These are phyloP conservation scores for Yamadazyma kanchanaburiensis DNA, from an alignment of 1,139 yeast species.

Conservation along the genomic window DNA sequence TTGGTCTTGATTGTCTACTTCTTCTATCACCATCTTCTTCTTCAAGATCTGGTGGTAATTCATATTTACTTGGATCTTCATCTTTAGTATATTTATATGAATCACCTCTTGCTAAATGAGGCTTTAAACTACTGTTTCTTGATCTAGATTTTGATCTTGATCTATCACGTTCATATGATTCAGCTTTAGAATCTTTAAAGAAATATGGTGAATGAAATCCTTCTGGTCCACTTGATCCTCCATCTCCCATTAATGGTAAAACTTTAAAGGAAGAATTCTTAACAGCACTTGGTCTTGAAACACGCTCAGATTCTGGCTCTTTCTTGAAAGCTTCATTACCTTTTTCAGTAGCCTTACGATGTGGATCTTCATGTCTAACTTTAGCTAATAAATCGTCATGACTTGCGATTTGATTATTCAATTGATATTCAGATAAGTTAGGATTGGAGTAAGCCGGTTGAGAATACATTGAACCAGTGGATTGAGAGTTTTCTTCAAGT, in stretches of 20 bases:
- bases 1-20: slow-evolving; percentile 44
- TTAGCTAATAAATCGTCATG: slow-evolving; percentile 35
- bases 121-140: slow-evolving; percentile 29
- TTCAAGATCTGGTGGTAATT: slow-evolving; percentile 40
- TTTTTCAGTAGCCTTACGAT: slow-evolving; percentile 16
- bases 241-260: slow-evolving; percentile 10
- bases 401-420: slow-evolving; percentile 37
- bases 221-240: slow-evolving; percentile 11
- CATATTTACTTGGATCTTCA: slow-evolving; percentile 41
- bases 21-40: slow-evolving; percentile 31
- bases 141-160: slow-evolving; percentile 27
- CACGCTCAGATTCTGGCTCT: neutral
- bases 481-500: slow-evolving; percentile 4
- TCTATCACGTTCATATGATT: slow-evolving; percentile 21
- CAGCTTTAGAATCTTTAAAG: slow-evolving; percentile 32
- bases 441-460: slow-evolving; percentile 41
- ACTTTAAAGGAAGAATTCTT: slow-evolving; percentile 6
- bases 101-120: slow-evolving; percentile 67
- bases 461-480: slow-evolving; percentile 5
- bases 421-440: slow-evolving; percentile 45
- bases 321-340: slow-evolving; percentile 8
- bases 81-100: slow-evolving; percentile 51
- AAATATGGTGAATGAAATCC: slow-evolving; percentile 46
- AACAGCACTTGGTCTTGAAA: slow-evolving; percentile 1
- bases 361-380: slow-evolving; percentile 38